Evolutionary conservation across 2,329 filamentous ascomycete genomes (phyloP), one percentile per base, ranked within the genome.

Genomic region (Ophiostoma tasmaniense): DNA sequence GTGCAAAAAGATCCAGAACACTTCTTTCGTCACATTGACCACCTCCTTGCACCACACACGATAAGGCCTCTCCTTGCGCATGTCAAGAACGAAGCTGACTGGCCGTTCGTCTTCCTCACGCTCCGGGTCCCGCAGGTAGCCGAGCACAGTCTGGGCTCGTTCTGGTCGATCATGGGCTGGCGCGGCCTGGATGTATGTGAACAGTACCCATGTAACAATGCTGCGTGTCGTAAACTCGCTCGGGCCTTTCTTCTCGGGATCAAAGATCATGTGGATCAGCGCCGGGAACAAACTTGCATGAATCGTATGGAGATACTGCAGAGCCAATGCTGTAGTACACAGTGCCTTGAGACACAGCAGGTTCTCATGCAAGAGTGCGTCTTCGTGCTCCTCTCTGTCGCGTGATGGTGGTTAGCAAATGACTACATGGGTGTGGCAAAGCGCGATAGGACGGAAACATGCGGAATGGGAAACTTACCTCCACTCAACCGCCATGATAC

Each of bases 1-100:
- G 79, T 98, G 94, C 68, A 98, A 84, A 80, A 98, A 99, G 76
- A 98, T 98, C 94, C 94, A 99, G 77, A 99, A 99, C 35, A 98
- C 94, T 78, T 99, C 94, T 78, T 97, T 97, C 59, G 93, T 97
- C 65, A 98, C 94, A 74, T 91, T 93, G 70, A 89, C 89, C 22
- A 94, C 88, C 79, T 99, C 95, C 78, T 93, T 95, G 79, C 90
- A 92, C 94, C 94, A 99, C 2, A 96, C 86, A 42, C 92, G 90
- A 78, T 97, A 99, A 0, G 94, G 94, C 0, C 94, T 87, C 66
- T 92, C 87, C 45, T 89, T 88, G 74, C 91, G 90, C 88, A 98
- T 98, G 71, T 93, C 91, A 28, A 94, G 81, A 64, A 98, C 93
- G 76, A 98, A 98, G 2, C 88, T 88, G 8, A 97, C 82, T 0